A percentile compares a stretch with the other conserved stretches of the same genome.
These are phyloP conservation scores for Pulveroboletus frians DNA, from an alignment of 768 basidiomycete species.

Conservation along the genomic window DNA sequence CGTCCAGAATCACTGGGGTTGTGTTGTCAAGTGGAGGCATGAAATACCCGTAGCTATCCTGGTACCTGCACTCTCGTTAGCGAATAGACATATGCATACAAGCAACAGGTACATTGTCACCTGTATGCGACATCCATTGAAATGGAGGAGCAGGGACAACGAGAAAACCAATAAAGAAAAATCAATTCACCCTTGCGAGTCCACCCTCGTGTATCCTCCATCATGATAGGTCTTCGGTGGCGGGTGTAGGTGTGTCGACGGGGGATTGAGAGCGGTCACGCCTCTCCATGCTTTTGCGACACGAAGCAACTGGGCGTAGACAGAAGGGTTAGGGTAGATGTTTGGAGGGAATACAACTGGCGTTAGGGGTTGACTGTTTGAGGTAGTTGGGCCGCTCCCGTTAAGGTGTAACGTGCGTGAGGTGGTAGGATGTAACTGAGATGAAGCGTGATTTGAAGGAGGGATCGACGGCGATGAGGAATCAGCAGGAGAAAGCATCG, in stretches of 20 bases:
- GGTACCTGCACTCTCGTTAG: conserved; percentile 24
- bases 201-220: conserved; percentile 18
- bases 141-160: background rate
- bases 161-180: background rate
- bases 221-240: conserved; percentile 25
- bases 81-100: conserved; percentile 10
- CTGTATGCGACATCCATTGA: conserved; percentile 9
- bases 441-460: conserved; percentile 7
- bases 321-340: conserved; percentile 29
- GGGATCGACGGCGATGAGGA: conserved; percentile 17
- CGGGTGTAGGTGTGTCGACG: conserved; percentile 11
- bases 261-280: conserved; percentile 48
- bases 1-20: conserved; percentile 33
- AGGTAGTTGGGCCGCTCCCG: background rate
- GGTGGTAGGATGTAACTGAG: conserved; percentile 14
- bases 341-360: conserved; percentile 37
- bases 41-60: conserved; percentile 25
- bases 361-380: conserved; percentile 15
- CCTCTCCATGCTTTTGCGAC: conserved; percentile 65
- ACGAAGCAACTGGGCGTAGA: conserved; percentile 47
- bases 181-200: conserved; percentile 27
- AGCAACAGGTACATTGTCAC: conserved; percentile 10
- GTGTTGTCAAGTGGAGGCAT: conserved; percentile 28
- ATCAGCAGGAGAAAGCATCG: conserved; percentile 29
- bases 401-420: conserved; percentile 17